Evolutionary conservation across 1,284 basidiomycete genomes (phyloP), one percentile per base, ranked within the genome.

Genomic region (Apiotrichum brassicae): DNA sequence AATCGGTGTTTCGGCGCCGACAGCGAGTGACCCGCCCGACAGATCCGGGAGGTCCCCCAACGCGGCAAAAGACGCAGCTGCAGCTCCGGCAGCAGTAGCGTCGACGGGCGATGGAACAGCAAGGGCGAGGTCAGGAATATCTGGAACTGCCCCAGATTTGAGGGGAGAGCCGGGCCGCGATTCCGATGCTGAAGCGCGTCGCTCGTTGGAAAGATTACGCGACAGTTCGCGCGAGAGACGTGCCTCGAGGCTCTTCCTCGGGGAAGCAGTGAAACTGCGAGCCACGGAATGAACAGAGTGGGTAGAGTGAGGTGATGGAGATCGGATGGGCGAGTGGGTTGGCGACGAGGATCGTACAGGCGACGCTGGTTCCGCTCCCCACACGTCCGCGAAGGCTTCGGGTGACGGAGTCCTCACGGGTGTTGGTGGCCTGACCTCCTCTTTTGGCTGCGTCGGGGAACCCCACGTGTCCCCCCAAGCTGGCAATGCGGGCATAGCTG

Each of bases 221-320:
- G 42, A 37, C 18, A 33, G 35, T 16, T 46, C 44, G 36, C 26
- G 36, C 4, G 46, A 47, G 13, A 37, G 13, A n/a, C 38, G 46
- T 20, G 36, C 37, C 25, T 46, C 45, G 22, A 46, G 20, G 37
- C 45, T 46, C 28, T 38, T 33, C 16, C 30, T 41, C 30, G 49
- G 44, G 1, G 49, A 46, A 19, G 34, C 37, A 11, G 32, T 18
- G 25, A 28, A 19, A 25, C 19, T 18, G 40, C 40, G 33, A 11
- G 48, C 18, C 16, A 35, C 26, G 4, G 42, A 26, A 6, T 30
- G 20, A 2, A 30, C 14, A 30, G 28, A 30, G 7, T 7, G 28
- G 28, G 28, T 8, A n/a, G n/a, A n/a, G n/a, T 34, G 13, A 14
- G 7, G 33, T 13, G 33, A 34, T 34, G 33, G 33, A 34, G 33